phyloP scores from a whole-genome alignment of 371 early-diverging fungal genomes.

The Smittium mucronatum region DNA sequence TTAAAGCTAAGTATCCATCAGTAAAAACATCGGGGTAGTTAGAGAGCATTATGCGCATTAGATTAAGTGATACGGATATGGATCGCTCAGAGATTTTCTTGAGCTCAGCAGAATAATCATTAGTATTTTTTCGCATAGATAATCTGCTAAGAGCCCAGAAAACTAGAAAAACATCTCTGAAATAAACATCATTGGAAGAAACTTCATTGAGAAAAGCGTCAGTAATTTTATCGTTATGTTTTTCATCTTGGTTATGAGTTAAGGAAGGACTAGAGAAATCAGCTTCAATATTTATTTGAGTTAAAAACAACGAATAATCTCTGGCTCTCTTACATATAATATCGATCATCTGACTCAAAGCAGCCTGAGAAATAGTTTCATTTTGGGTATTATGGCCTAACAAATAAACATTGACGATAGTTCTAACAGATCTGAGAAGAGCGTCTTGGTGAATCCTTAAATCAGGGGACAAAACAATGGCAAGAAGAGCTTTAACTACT shows the following conservation, averaged over 20 bases:
- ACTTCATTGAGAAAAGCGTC: neutral
- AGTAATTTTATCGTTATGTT: neutral
- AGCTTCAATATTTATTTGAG: neutral
- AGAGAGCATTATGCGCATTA: constrained; percentile 22
- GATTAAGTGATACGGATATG: constrained; percentile 33
- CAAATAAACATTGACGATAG: constrained; percentile 55
- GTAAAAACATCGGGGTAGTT: constrained; percentile 27
- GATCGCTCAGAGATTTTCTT: constrained; percentile 9
- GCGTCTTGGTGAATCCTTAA: constrained; percentile 59
- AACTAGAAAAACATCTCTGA: constrained; percentile 39
- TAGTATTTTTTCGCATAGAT: constrained; percentile 36
- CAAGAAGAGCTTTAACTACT: constrained; percentile 55
- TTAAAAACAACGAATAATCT: neutral
- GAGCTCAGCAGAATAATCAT: constrained; percentile 7
- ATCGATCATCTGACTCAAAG: constrained; percentile 80
- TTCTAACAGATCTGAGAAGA: constrained; percentile 68
- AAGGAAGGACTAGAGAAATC: neutral
- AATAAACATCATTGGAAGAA: constrained; percentile 23
- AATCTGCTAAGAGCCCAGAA: constrained; percentile 44
- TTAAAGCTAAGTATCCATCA: constrained; percentile 22
- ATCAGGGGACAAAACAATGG: constrained; percentile 58
- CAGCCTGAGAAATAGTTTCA: constrained; percentile 76
- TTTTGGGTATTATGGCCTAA: constrained; percentile 54
- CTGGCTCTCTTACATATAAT: constrained; percentile 54
- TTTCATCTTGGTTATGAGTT: neutral